Evolutionary conservation across 192 early-diverging fungal genomes (phyloP).

Genomic region (Umbelopsis ramanniana): DNA sequence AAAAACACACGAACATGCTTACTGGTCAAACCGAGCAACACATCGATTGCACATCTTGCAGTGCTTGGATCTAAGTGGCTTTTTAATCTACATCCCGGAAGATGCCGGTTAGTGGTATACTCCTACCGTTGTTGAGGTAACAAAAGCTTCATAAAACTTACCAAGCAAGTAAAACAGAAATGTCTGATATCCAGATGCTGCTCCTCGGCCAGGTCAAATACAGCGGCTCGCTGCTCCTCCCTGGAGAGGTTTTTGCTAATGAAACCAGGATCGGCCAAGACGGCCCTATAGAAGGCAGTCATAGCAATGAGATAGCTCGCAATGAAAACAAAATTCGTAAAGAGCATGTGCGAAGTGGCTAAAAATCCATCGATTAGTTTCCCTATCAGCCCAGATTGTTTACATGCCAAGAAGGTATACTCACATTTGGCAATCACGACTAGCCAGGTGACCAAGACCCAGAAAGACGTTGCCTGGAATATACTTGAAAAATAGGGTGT

Average conservation of each 20-base stretch:
- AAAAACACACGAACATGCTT: too few species aligned
- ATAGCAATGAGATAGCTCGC: conserved; percentile 60
- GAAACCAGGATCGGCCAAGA: conserved; percentile 81
- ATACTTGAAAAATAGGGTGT: conserved; percentile 88
- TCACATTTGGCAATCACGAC: conserved; percentile 69
- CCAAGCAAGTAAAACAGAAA: conserved; percentile 87
- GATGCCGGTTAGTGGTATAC: too few species aligned
- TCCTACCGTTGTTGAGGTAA: too few species aligned
- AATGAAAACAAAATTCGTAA: conserved; percentile 72
- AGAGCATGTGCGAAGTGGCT: conserved; percentile 66
- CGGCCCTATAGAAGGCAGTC: conserved; percentile 78
- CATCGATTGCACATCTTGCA: conserved; percentile 93
- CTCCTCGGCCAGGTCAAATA: conserved; percentile 70
- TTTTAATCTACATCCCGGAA: conserved; percentile 56
- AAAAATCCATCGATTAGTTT: conserved; percentile 6
- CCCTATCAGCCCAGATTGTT: neutral
- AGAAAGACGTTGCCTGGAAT: conserved; percentile 86
- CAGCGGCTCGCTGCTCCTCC: conserved; percentile 50
- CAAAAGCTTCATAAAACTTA: conserved; percentile 31
- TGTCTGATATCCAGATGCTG: conserved; percentile 73
- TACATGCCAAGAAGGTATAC: neutral
- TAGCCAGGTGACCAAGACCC: conserved; percentile 68
- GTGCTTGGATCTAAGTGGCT: conserved; percentile 93
- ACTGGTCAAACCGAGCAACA: conserved; percentile 93
- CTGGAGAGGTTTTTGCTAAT: conserved; percentile 55